These are phyloP conservation scores for Sclerotinia borealis DNA, from an alignment of 2,329 filamentous ascomycete species.

Conservation along the genomic window DNA sequence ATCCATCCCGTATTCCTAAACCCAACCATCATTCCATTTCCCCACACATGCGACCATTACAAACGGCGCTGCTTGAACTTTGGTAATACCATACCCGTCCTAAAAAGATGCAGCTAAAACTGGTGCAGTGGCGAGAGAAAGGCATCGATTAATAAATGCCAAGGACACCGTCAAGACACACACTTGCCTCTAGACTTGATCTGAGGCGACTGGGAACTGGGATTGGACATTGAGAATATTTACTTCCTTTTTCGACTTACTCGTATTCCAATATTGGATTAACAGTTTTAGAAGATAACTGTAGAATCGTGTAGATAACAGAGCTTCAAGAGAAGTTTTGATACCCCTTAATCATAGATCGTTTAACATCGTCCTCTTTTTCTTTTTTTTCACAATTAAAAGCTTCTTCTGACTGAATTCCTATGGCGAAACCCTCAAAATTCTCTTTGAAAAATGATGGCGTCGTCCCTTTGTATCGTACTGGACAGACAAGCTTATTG, in stretches of 20 bases:
- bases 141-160: background rate
- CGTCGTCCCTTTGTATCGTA: background rate
- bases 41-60: background rate
- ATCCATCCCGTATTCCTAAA: background rate
- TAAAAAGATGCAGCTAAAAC: background rate
- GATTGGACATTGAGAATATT: conserved; percentile 2
- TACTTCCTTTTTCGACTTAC: background rate
- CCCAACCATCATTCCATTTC: background rate
- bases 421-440: background rate
- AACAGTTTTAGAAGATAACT: too few relatives aligned
- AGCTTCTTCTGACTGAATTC: background rate
- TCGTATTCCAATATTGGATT: background rate
- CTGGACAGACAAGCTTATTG: background rate
- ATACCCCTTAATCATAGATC: background rate
- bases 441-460: conserved; percentile 2
- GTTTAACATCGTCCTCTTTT: background rate
- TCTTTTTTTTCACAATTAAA: background rate
- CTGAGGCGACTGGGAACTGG: background rate
- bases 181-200: background rate
- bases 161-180: background rate
- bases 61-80: background rate
- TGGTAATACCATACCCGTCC: background rate
- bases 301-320: too few relatives aligned
- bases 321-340: background rate
- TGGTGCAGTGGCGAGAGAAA: background rate